Percentiles rank a stretch among this genome's conserved stretches.
These are phyloP conservation scores for Trichoderma brevicompactum DNA, from an alignment of 2,329 filamentous ascomycete genomes.

Conservation along the genomic window DNA sequence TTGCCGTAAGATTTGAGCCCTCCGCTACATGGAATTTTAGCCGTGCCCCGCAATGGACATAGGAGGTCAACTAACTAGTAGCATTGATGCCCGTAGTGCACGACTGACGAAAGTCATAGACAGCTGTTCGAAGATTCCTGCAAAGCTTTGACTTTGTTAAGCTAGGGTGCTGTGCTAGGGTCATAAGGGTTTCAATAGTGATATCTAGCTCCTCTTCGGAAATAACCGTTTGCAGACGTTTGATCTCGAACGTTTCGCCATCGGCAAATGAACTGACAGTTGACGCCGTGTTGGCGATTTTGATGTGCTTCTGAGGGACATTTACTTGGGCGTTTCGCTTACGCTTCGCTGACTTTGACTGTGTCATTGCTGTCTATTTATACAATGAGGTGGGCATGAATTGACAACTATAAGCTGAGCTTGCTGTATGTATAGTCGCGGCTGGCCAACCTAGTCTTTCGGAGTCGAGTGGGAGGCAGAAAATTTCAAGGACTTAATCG, in stretches of 20 bases:
- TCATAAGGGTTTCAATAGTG: slow-evolving; percentile 65
- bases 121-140: slow-evolving; percentile 67
- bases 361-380: slow-evolving; percentile 42
- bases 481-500: too few relatives aligned
- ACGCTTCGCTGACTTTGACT: slow-evolving; percentile 52
- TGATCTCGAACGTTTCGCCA: slow-evolving; percentile 49
- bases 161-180: slow-evolving; percentile 61
- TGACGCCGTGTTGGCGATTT: slow-evolving; percentile 44
- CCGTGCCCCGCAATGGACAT: background rate
- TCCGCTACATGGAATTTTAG: slow-evolving; percentile 39
- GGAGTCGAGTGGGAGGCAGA: too few relatives aligned
- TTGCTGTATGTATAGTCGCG: background rate
- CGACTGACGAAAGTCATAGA: slow-evolving; percentile 70
- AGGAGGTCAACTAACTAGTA: slow-evolving; percentile 44
- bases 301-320: slow-evolving; percentile 45
- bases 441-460: too few relatives aligned
- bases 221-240: slow-evolving; percentile 57
- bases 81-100: slow-evolving; percentile 69
- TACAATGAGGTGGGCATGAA: background rate
- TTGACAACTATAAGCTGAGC: background rate
- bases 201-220: slow-evolving; percentile 69
- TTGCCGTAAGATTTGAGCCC: slow-evolving; percentile 66
- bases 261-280: slow-evolving; percentile 43
- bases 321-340: slow-evolving; percentile 48
- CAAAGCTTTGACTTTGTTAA: slow-evolving; percentile 71